Conservation (phyloP, 192 early-diverging fungal genomes). For the Coemansia erecta region DNA sequence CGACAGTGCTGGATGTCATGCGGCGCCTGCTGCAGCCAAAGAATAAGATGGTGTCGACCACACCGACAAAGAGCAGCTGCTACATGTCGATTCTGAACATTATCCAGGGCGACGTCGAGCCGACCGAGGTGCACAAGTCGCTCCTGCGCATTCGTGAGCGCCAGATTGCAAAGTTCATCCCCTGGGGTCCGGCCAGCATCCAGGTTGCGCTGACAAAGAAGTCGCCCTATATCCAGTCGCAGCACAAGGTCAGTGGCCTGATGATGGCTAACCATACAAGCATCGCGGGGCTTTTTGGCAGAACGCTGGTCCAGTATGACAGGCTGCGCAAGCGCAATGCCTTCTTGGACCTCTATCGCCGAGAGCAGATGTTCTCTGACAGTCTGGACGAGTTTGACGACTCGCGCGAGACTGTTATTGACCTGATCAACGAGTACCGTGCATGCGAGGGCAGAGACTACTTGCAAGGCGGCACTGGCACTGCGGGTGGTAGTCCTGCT, state of each 20-base stretch:
- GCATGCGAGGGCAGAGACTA: conserved; percentile 93
- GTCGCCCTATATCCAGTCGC: conserved; percentile 88
- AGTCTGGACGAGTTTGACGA: conserved; percentile 91
- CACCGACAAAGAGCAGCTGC: conserved; percentile 87
- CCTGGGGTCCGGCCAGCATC: conserved; percentile 98
- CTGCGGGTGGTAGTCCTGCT: neutral
- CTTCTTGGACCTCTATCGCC: conserved; percentile 91
- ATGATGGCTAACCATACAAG: conserved; percentile 99
- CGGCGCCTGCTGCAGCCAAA: conserved; percentile 92
- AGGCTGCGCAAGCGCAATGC: conserved; percentile 91
- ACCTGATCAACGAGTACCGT: conserved; percentile 91
- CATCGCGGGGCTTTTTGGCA: conserved; percentile 87
- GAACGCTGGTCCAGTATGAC: conserved; percentile 92
- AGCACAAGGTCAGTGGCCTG: conserved; percentile 92
- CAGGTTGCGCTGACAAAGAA: conserved; percentile 95
- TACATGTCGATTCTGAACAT: conserved; percentile 98
- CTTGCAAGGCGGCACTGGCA: conserved; percentile 24
- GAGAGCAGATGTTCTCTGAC: conserved; percentile 77
- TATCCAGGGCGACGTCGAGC: conserved; percentile 98
- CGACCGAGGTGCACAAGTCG: conserved; percentile 99
- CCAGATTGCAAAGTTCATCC: conserved; percentile 93
- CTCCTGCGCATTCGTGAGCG: conserved; percentile 92
- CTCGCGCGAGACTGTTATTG: conserved; percentile 83
- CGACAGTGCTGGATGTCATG: conserved; percentile 98
- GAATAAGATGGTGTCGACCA: conserved; percentile 96